Base-by-base conservation (phyloP, 495 filamentous ascomycete genomes). In the Lasiosphaeriaceae sp. region DNA sequence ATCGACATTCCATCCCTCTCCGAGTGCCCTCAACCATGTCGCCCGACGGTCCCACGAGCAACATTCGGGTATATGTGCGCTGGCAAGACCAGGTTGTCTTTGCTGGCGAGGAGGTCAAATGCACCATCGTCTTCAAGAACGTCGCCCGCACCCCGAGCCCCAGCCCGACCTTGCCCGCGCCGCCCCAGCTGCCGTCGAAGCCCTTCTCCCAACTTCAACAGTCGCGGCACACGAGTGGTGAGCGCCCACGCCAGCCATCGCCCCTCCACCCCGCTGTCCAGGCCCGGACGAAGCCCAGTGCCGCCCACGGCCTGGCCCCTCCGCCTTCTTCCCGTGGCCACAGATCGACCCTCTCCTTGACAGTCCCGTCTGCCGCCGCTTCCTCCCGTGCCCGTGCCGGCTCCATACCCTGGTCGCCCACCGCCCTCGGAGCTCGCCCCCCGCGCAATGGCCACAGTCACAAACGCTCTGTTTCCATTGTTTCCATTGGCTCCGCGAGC, bases 111-210 rank as follows among this genome's bases (percentile, higher is more conserved):
- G 86, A 92, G 63, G 80, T 97, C 64, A 88, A 92, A 74, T 96
- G 94, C 73, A 90, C 83, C 50, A 97, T 98, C 64, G 96, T 90
- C 43, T 97, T 97, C 75, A 93, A 88, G 74, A 98, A 98, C 67
- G 81, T 92, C 57, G 70, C 68, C 52, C 51, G 29, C 22, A 35
- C 43, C 39, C 35, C 51, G 19, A 35, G 51, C 39, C 16, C 46
- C 23, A n/a, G 21, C 51, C 22, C 60, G 12, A 22, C 60, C 2
- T 16, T 54, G 41, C 54, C 49, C 24, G n/a, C 52, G 24, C 53
- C 21, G 6, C 47, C 39, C 23, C 47, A 21, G 35, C 37, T 19
- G 24, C 26, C 52, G 37, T 9, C 52, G 23, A 21, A 19, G 47
- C 43, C 47, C 52, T 14, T 17, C 22, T 16, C 31, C 16, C 56